Conservation (phyloP, 2,329 filamentous ascomycete species). For the Elsinoe arachidis region DNA sequence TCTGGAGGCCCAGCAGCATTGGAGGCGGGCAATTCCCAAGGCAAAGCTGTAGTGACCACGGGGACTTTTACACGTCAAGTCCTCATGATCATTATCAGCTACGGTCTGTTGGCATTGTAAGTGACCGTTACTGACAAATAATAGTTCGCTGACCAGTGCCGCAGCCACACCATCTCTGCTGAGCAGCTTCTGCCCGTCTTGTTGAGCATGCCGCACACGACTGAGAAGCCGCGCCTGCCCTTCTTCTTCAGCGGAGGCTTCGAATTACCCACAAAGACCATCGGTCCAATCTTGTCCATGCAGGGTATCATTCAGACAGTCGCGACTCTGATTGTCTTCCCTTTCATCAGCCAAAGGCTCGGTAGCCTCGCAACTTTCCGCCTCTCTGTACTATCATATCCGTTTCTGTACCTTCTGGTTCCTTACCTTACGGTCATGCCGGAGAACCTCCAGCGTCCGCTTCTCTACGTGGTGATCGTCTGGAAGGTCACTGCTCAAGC, state of each 20-base stretch:
- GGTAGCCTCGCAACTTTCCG: slow-evolving; percentile 77
- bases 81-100: slow-evolving; percentile 77
- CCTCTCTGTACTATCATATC: slow-evolving; percentile 72
- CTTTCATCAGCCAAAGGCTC: slow-evolving; percentile 63
- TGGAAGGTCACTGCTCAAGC: slow-evolving; percentile 92
- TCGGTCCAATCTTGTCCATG: slow-evolving; percentile 78
- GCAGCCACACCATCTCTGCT: slow-evolving; percentile 90
- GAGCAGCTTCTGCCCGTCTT: slow-evolving; percentile 91
- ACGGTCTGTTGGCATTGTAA: slow-evolving; percentile 91
- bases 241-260: slow-evolving; percentile 89
- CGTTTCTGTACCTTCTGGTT: slow-evolving; percentile 74
- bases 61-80: slow-evolving; percentile 78
- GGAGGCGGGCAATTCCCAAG: slow-evolving; percentile 17
- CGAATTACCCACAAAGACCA: slow-evolving; percentile 69
- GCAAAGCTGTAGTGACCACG: slow-evolving; percentile 34
- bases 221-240: slow-evolving; percentile 52
- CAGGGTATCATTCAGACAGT: slow-evolving; percentile 87
- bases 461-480: slow-evolving; percentile 68
- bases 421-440: slow-evolving; percentile 86
- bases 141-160: slow-evolving; percentile 1
- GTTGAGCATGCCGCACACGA: slow-evolving; percentile 59
- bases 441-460: slow-evolving; percentile 57
- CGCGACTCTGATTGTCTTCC: slow-evolving; percentile 76
- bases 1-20: slow-evolving; percentile 16
- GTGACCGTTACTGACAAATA: slow-evolving; percentile 27